Base-by-base conservation (phyloP, 805 yeast genomes). In the Candida tammaniensis region DNA sequence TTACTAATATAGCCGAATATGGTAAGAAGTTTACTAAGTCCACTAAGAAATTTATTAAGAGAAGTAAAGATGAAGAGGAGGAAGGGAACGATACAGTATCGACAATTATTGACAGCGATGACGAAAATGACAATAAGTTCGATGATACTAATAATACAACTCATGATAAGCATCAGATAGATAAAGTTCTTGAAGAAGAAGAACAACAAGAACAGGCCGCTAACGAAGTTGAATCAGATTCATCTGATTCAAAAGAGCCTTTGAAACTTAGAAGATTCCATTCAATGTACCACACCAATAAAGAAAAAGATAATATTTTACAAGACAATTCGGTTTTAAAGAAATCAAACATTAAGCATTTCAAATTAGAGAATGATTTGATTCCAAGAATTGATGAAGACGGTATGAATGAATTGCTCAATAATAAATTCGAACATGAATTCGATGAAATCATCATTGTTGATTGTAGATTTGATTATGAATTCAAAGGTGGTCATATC, bases 401-500 rank as follows among this genome's bases (percentile, higher is more conserved):
- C 34, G 80, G 79, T 38, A 65, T 80, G 55, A 72, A 72, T 48
- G 71, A 66, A 30, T 72, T 82, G 29, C 56, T 85, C 38, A 75
- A 72, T 37, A 86, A 86, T 30, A 49, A 58, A 11, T 64, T 65
- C 46, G 44, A 57, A 11, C 57, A 69, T 15, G 62, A 61, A 32
- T 87, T 80, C 49, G 78, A 78, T 40, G 74, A 76, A 21, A 61
- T 74, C 25, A 47, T 74, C 6, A 64, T 93, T 12, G 67, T 93
- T 7, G 98, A 93, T 61, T 88, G 98, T 54, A 76, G 98, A 35
- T 93, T 93, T 54, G 86, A 81, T 48, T 91, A 91, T 63, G 98
- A 93, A 59, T 93, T 68, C 57, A 69, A 76, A 25, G 98, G 98
- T 20, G 98, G 98, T 18, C 98, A 93, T 58, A 86, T 93, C 30